A percentile compares a stretch with the other conserved stretches of the same genome.
Conservation (phyloP, 169 alveolate genomes). For the Eimeria necatrix region DNA sequence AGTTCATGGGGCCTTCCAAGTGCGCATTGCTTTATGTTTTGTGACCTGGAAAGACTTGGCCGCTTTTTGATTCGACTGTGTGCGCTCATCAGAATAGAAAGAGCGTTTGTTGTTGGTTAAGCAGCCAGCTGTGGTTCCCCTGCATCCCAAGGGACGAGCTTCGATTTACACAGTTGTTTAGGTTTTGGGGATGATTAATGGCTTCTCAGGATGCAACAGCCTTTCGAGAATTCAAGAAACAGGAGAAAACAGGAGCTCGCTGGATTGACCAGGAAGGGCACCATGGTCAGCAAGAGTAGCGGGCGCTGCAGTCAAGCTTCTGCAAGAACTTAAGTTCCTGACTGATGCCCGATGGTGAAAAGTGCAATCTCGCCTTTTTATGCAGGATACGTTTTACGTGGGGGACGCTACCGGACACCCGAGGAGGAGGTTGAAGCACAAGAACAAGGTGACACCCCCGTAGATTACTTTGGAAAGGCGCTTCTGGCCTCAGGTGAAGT, state of each 20-base stretch:
- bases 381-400: conserved; percentile 84
- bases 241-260: conserved; percentile 83
- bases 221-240: conserved; percentile 90
- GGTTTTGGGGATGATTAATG: background rate
- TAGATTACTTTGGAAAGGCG: conserved; percentile 87
- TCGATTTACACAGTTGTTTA: too few relatives aligned
- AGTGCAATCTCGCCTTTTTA: background rate
- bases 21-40: background rate
- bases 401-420: conserved; percentile 79
- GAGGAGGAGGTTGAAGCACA: conserved; percentile 74
- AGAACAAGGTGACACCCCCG: conserved; percentile 85
- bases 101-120: too few relatives aligned
- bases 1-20: conserved; percentile 95
- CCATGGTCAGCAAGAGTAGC: conserved; percentile 82
- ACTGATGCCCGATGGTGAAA: too few relatives aligned
- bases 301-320: background rate
- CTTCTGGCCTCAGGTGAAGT: conserved; percentile 77
- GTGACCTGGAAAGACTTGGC: too few relatives aligned
- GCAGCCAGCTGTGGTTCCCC: too few relatives aligned
- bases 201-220: conserved; percentile 91
- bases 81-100: too few relatives aligned
- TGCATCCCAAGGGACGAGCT: too few relatives aligned
- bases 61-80: too few relatives aligned
- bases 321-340: background rate
- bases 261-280: conserved; percentile 91